Evolutionary conservation across 768 basidiomycete genomes (phyloP), one percentile per base, ranked within the genome.

Genomic region (Rhizopogon roseolus): DNA sequence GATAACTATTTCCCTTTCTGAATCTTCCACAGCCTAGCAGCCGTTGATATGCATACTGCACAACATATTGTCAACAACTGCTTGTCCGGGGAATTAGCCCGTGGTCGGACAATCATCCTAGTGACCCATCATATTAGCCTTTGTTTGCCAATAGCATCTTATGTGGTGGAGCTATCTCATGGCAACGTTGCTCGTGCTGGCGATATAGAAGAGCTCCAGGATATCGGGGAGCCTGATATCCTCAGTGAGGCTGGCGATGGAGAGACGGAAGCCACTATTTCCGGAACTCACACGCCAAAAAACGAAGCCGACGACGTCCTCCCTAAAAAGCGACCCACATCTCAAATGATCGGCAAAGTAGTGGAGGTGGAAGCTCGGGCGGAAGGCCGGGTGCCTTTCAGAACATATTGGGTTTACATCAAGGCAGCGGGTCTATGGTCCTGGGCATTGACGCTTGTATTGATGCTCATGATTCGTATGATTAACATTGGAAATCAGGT

Each of bases 81-180:
- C 57, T 69, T 93, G 14, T 72, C 72, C 8, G 85, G 91, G 7
- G 67, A 75, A 1, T 73, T 93, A 14, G 80, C 85, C 55, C 68
- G 70, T 14, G 78, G 75, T 49, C 76, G 91, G 14, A 93, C 91
- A 0, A 78, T 93, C 57, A 77, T 93, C 54, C 77, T 95, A 16
- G 89, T 93, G 50, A 93, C 91, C 0, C 92, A 95, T 64, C 88
- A 92, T 62, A 81, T 90, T 53, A 77, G 75, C 34, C 75, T 93
- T 6, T 89, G 88, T 60, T 73, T 89, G 0, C 85, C 88, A 1
- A 71, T 77, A 16, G 83, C 90, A 0, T 70, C 80, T 1, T 87
- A 88, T 67, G 74, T 91, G 8, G 75, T 93, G 17, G 83, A 86
- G 60, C 67, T 88, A 9, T 71, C 72, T 2, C 64, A 73, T 14